Conservation (phyloP, 2,329 filamentous ascomycete genomes). For the Phialophora tarda region DNA sequence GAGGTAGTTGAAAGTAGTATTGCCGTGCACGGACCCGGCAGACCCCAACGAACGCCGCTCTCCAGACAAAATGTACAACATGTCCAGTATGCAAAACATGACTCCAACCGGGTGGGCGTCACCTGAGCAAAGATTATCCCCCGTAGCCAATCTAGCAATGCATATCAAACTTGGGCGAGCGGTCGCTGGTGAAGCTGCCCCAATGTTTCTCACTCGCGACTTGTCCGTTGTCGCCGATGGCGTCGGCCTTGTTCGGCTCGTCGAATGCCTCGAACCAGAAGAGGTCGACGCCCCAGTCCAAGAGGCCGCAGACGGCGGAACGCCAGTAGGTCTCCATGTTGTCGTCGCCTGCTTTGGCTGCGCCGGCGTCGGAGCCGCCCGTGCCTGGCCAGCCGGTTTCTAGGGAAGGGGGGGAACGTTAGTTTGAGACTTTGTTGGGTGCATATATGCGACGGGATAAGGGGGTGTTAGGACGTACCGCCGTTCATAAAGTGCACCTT, state of each 20-base stretch:
- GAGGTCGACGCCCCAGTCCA: constrained; percentile 69
- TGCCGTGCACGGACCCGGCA: too few relatives aligned
- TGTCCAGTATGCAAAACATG: neutral
- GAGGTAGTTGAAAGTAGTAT: neutral
- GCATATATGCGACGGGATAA: neutral
- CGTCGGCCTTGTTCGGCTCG: constrained; percentile 72
- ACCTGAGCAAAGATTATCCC: neutral
- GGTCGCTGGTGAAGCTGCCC: constrained; percentile 69
- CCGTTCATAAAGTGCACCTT: constrained; percentile 71
- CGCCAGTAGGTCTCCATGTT: constrained; percentile 67
- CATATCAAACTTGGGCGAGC: constrained; percentile 49
- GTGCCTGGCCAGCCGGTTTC: constrained; percentile 41
- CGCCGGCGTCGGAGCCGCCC: constrained; percentile 66
- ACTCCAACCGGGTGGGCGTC: neutral
- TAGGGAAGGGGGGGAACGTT: constrained; percentile 7
- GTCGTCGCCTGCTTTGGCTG: constrained; percentile 63
- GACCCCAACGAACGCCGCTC: neutral
- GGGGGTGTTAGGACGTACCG: constrained; percentile 55
- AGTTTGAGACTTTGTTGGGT: neutral
- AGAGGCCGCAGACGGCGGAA: constrained; percentile 66
- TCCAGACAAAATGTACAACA: neutral
- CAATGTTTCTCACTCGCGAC: constrained; percentile 69
- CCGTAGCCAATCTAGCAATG: constrained; percentile 18
- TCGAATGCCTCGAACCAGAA: constrained; percentile 76
- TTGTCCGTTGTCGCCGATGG: constrained; percentile 67